Conservation (phyloP, 2,329 filamentous ascomycete species). For the Ascochyta pisi region DNA sequence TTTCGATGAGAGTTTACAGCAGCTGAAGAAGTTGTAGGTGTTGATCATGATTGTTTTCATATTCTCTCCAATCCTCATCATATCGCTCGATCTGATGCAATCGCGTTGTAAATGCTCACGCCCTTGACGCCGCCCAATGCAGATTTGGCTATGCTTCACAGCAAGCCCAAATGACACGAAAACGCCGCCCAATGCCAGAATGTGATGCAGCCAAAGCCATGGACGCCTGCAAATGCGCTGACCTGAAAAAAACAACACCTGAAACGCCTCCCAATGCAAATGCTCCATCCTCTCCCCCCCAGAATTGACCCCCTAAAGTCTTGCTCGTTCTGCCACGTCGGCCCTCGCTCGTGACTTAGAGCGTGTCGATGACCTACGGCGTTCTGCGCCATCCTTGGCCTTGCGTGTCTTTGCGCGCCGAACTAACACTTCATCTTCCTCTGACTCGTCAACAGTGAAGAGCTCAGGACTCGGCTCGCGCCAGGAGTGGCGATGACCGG, state of each 20-base stretch:
- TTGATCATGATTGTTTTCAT: not conserved
- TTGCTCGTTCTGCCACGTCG: constrained; percentile 41
- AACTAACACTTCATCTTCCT: constrained; percentile 42
- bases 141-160: constrained; percentile 7
- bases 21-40: not conserved
- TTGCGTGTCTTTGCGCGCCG: constrained; percentile 40
- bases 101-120: constrained; percentile 32
- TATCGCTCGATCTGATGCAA: constrained; percentile 1
- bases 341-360: constrained; percentile 36
- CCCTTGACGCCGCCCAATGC: constrained; percentile 38
- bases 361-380: constrained; percentile 42
- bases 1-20: not conserved
- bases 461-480: constrained; percentile 51
- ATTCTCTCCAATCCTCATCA: not conserved
- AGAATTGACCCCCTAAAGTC: constrained; percentile 25
- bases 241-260: constrained; percentile 26
- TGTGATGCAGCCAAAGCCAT: constrained; percentile 16
- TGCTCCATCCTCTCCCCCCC: constrained; percentile 1
- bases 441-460: constrained; percentile 52
- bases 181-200: constrained; percentile 31
- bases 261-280: constrained; percentile 39
- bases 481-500: constrained; percentile 51
- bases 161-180: constrained; percentile 14
- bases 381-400: constrained; percentile 45
- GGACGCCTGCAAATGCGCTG: constrained; percentile 34